Percentiles rank a stretch among this genome's conserved stretches.
Evolutionary conservation across 805 yeast genomes (phyloP).

Genomic region (Candida silvatica): DNA sequence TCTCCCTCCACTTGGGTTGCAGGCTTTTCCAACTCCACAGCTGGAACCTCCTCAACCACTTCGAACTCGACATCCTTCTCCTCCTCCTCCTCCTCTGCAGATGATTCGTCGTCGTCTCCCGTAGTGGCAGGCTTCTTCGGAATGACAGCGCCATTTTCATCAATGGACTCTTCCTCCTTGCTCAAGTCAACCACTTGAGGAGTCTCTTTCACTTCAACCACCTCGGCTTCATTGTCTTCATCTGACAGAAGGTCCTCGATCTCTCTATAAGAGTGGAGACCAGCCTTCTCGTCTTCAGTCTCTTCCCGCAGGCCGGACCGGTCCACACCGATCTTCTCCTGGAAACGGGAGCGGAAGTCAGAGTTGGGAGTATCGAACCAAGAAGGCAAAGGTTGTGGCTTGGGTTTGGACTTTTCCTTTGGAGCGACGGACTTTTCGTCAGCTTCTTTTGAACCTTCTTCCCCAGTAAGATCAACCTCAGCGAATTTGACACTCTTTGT

Average conservation of each 20-base stretch:
- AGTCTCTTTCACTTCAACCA: neutral
- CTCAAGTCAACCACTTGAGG: neutral
- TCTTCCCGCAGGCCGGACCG: neutral
- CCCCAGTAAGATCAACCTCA: slow-evolving; percentile 3
- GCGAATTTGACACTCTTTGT: slow-evolving; percentile 29
- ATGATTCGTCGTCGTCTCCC: neutral
- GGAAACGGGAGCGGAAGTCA: slow-evolving; percentile 5
- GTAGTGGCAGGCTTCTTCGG: neutral
- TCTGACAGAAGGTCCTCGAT: slow-evolving; percentile 26
- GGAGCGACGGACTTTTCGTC: slow-evolving; percentile 1
- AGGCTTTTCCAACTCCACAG: neutral
- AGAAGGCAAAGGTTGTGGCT: slow-evolving; percentile 11
- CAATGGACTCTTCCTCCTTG: neutral
- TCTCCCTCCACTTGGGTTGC: slow-evolving; percentile 1
- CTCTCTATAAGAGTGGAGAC: slow-evolving; percentile 43
- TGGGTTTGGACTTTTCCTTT: neutral
- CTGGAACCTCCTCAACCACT: slow-evolving; percentile 3
- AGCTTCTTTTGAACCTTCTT: neutral
- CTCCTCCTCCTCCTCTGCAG: slow-evolving; percentile 20
- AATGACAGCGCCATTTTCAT: neutral
- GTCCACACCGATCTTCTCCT: slow-evolving; percentile 1
- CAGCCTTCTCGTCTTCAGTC: slow-evolving; percentile 36
- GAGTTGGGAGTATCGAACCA: slow-evolving; percentile 13
- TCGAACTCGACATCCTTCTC: neutral
- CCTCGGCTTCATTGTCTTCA: slow-evolving; percentile 12